These are phyloP conservation scores for Cryptosporidium ubiquitum DNA, from an alignment of 169 alveolate genomes.

Conservation along the genomic window DNA sequence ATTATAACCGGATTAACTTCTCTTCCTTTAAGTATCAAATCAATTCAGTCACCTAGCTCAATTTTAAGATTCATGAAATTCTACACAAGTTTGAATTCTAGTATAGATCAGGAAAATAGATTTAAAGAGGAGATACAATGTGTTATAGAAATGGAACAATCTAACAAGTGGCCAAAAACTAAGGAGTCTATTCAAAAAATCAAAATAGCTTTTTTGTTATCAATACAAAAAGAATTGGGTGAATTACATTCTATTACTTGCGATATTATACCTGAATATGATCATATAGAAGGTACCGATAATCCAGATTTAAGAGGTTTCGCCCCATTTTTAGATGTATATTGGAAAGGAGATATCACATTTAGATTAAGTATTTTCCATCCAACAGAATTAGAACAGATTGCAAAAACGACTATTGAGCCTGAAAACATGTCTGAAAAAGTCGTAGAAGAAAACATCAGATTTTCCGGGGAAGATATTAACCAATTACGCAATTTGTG, in stretches of 20 bases:
- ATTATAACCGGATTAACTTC: constrained; percentile 29
- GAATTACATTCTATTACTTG: constrained; percentile 20
- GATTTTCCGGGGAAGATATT: background rate
- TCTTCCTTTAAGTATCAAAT: constrained; percentile 52
- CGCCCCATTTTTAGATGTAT: constrained; percentile 60
- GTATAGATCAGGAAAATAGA: background rate
- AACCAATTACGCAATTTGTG: constrained; percentile 25
- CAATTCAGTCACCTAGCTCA: constrained; percentile 18
- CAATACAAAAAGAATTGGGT: constrained; percentile 38
- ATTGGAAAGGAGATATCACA: constrained; percentile 24
- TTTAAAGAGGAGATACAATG: constrained; percentile 11
- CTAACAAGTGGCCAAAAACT: constrained; percentile 60
- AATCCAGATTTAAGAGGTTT: background rate
- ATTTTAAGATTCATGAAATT: constrained; percentile 44
- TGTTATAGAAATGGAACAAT: constrained; percentile 70
- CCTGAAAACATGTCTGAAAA: constrained; percentile 23
- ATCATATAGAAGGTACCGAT: background rate
- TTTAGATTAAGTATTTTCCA: constrained; percentile 59
- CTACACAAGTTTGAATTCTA: background rate
- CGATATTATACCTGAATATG: constrained; percentile 41
- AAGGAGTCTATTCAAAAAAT: constrained; percentile 44
- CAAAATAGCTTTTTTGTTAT: constrained; percentile 44
- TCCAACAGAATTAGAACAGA: constrained; percentile 11
- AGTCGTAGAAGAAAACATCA: constrained; percentile 10
- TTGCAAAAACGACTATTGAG: constrained; percentile 16